Evolutionary conservation across 2,329 filamentous ascomycete genomes (phyloP).

Genomic region (Grosmannia huntii): DNA sequence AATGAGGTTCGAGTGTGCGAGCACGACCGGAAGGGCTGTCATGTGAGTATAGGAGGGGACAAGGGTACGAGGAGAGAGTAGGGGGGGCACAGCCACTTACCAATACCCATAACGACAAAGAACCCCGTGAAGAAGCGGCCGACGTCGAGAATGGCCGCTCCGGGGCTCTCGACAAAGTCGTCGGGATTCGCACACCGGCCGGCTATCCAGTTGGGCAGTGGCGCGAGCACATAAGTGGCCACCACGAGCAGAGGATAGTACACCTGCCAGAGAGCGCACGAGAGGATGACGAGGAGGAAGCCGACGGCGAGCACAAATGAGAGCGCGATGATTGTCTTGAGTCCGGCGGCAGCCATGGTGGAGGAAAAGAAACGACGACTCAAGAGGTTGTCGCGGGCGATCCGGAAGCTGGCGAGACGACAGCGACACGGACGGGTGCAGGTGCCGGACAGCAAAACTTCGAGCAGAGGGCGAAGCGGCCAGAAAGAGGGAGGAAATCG

Average conservation of each 20-base stretch:
- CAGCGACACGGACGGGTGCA: no score
- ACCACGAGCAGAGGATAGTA: slow-evolving; percentile 95
- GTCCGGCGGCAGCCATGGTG: slow-evolving; percentile 56
- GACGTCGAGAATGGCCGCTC: slow-evolving; percentile 79
- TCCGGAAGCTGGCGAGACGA: no score
- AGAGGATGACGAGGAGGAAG: slow-evolving; percentile 97
- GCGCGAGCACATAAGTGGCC: slow-evolving; percentile 85
- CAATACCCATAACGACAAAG: slow-evolving; percentile 92
- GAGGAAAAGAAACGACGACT: not conserved
- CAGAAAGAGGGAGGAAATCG: no score
- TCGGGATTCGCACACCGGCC: slow-evolving; percentile 77
- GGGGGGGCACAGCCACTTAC: slow-evolving; percentile 39
- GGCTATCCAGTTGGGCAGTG: slow-evolving; percentile 94
- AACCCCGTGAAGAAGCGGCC: slow-evolving; percentile 92
- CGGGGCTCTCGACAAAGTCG: slow-evolving; percentile 82
- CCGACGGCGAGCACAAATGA: slow-evolving; percentile 98
- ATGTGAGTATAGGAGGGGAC: slow-evolving; percentile 9
- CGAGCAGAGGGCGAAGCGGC: no score
- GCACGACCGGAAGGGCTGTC: slow-evolving; percentile 70
- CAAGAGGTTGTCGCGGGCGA: no score
- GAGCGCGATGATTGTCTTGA: slow-evolving; percentile 97
- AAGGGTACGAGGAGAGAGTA: slow-evolving; percentile 1
- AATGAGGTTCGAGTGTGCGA: slow-evolving; percentile 81
- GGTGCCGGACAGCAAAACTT: no score
- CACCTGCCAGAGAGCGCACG: slow-evolving; percentile 85